A percentile compares a stretch with the other conserved stretches of the same genome.
Conservation (phyloP, 2,329 filamentous ascomycete genomes). For the Alternaria atra region DNA sequence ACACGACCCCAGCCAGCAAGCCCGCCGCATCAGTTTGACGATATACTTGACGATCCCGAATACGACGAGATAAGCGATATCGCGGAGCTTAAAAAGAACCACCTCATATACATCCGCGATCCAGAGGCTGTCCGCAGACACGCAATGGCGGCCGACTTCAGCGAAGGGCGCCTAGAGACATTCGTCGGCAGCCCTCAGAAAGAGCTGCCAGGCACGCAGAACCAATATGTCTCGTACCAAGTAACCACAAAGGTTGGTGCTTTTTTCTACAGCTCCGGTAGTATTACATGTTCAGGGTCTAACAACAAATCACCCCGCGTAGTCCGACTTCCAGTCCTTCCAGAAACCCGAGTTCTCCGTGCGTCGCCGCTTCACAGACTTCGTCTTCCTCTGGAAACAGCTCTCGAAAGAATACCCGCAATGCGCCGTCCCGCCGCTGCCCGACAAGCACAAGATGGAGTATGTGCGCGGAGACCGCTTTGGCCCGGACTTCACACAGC, state of each 20-base stretch:
- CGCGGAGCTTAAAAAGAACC: constrained; percentile 16
- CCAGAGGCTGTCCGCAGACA: constrained; percentile 22
- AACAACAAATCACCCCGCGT: constrained; percentile 14
- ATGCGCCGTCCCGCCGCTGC: constrained; percentile 90
- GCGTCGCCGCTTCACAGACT: constrained; percentile 95
- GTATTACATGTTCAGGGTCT: too few relatives aligned
- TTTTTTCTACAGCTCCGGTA: too few relatives aligned
- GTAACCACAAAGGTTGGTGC: constrained; percentile 81
- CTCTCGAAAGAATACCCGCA: constrained; percentile 87
- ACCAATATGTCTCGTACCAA: constrained; percentile 94
- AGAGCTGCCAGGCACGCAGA: constrained; percentile 95
- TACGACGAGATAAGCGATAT: constrained; percentile 25
- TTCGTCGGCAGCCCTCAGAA: constrained; percentile 85
- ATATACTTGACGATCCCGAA: constrained; percentile 22
- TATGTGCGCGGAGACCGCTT: constrained; percentile 97
- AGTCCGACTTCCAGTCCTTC: constrained; percentile 96
- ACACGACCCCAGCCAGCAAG: constrained; percentile 12
- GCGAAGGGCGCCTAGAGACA: constrained; percentile 80
- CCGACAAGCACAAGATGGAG: constrained; percentile 99
- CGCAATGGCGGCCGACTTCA: constrained; percentile 49
- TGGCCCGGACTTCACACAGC: constrained; percentile 87
- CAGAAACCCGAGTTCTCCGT: constrained; percentile 80
- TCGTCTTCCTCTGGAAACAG: constrained; percentile 94
- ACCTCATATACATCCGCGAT: constrained; percentile 10
- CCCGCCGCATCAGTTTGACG: constrained; percentile 8